phyloP scores from a whole-genome alignment of 805 yeast genomes.

The Metschnikowia aberdeeniae region DNA sequence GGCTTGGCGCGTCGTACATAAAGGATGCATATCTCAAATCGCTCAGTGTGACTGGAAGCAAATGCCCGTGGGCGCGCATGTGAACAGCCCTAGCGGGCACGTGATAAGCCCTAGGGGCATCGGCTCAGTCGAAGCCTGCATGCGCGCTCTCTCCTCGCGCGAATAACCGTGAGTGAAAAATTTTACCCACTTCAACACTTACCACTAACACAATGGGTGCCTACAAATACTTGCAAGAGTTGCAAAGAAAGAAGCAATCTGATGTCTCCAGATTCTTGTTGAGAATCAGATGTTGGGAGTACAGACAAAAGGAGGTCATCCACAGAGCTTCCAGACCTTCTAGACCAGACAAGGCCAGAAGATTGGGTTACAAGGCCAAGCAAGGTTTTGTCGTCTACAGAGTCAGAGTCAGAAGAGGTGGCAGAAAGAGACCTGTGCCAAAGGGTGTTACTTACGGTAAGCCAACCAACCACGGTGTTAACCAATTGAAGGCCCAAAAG shows the following conservation, averaged over 20 bases:
- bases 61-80: background rate
- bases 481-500: constrained; percentile 99
- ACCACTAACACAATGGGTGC: constrained; percentile 77
- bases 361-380: constrained; percentile 99
- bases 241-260: constrained; percentile 99
- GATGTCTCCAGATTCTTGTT: constrained; percentile 98
- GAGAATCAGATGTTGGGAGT: constrained; percentile 99
- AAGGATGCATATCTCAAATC: too few relatives aligned
- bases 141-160: constrained; percentile 1
- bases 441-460: constrained; percentile 99
- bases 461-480: constrained; percentile 99
- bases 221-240: constrained; percentile 98
- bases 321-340: constrained; percentile 99
- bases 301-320: constrained; percentile 97
- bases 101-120: constrained; percentile 2
- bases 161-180: background rate
- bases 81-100: background rate
- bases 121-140: constrained; percentile 3
- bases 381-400: constrained; percentile 99
- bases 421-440: constrained; percentile 99
- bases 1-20: too few relatives aligned
- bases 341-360: constrained; percentile 99
- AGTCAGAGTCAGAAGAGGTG: constrained; percentile 99
- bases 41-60: too few relatives aligned
- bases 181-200: constrained; percentile 1